Conservation (phyloP, 139 green algal genomes). For the Klebsormidium nitens region DNA sequence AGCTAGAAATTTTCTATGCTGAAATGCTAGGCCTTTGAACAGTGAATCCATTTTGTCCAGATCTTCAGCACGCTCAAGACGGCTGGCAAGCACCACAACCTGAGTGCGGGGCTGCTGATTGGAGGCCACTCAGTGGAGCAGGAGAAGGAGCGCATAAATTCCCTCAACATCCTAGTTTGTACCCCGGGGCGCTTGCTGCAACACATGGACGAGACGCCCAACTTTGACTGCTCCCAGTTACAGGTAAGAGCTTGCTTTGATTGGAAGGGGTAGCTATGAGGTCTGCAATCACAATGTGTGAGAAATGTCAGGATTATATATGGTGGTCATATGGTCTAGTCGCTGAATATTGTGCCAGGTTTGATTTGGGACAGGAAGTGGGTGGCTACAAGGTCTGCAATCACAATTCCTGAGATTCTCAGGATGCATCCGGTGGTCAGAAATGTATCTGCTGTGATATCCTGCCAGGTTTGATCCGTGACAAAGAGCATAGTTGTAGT, state of each 20-base stretch:
- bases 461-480: too few species aligned
- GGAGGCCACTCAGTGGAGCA: conserved; percentile 75
- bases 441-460: too few species aligned
- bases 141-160: conserved; percentile 53
- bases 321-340: too few species aligned
- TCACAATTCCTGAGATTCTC: too few species aligned
- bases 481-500: too few species aligned
- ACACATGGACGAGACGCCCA: conserved; percentile 98
- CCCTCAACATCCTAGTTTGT: conserved; percentile 85
- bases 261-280: too few species aligned
- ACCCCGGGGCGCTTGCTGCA: conserved; percentile 94
- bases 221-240: conserved; percentile 76
- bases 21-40: not conserved
- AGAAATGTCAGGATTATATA: too few species aligned
- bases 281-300: not conserved
- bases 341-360: too few species aligned
- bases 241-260: conserved; percentile 41
- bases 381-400: too few species aligned
- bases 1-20: not conserved
- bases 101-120: conserved; percentile 90
- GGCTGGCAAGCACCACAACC: conserved; percentile 65
- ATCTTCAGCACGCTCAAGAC: conserved; percentile 86
- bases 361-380: too few species aligned
- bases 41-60: too few species aligned
- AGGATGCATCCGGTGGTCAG: too few species aligned